Percentiles rank a stretch among this genome's conserved stretches.
phyloP scores from a whole-genome alignment of 805 yeast genomes.

The Tetrapisispora fleetii region DNA sequence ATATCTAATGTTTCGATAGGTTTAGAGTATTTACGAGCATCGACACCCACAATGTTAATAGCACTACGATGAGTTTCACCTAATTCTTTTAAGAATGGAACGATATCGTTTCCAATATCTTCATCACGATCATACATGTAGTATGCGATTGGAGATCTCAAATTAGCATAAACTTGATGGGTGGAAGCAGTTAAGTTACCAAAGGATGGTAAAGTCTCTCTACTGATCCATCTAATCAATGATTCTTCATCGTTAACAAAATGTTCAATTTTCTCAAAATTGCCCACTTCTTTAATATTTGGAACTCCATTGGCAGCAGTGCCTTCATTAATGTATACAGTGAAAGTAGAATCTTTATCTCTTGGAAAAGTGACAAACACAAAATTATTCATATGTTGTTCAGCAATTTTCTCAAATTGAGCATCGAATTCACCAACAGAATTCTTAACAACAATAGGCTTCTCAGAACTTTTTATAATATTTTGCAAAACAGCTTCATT shows the following conservation, averaged over 20 bases:
- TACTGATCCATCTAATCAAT: slow-evolving; percentile 25
- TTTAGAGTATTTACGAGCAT: slow-evolving; percentile 68
- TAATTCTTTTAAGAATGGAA: slow-evolving; percentile 39
- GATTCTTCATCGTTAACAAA: slow-evolving; percentile 7
- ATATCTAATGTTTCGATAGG: slow-evolving; percentile 83
- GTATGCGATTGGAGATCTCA: slow-evolving; percentile 76
- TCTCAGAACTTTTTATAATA: slow-evolving; percentile 11
- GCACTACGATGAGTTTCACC: slow-evolving; percentile 73
- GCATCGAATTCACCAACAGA: slow-evolving; percentile 34
- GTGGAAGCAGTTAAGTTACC: slow-evolving; percentile 82
- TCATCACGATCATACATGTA: slow-evolving; percentile 65
- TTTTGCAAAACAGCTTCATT: slow-evolving; percentile 28
- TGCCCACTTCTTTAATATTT: slow-evolving; percentile 1
- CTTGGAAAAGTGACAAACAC: slow-evolving; percentile 42
- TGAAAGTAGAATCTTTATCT: slow-evolving; percentile 18
- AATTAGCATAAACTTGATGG: slow-evolving; percentile 61
- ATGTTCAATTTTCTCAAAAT: slow-evolving; percentile 20
- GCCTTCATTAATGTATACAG: neutral
- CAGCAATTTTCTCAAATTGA: slow-evolving; percentile 56
- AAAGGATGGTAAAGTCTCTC: slow-evolving; percentile 69
- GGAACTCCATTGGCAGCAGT: neutral
- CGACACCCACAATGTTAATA: slow-evolving; percentile 80
- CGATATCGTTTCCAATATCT: slow-evolving; percentile 45
- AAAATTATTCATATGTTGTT: slow-evolving; percentile 49
- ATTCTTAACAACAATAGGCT: slow-evolving; percentile 39